A percentile compares a stretch with the other conserved stretches of the same genome.
Conservation (phyloP, 768 basidiomycete species). For the Mycena vitilis region DNA sequence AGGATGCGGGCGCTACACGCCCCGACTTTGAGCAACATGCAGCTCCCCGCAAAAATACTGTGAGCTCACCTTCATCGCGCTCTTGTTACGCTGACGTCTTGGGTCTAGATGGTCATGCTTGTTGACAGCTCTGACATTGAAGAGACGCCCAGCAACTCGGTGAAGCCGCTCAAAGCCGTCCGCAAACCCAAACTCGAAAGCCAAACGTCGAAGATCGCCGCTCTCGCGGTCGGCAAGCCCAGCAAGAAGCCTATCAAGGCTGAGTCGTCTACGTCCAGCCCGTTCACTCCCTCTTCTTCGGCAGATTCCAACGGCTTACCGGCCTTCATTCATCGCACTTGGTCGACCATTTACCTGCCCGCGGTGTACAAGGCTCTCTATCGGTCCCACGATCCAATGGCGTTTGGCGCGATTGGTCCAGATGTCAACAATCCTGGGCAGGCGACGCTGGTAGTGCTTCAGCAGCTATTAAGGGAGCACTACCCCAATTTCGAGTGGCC, state of each 20-base stretch:
- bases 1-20: not conserved
- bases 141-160: no score
- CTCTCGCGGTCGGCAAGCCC: not conserved
- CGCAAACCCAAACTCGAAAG: no score
- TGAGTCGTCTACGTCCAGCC: slow-evolving; percentile 3
- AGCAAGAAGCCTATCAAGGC: not conserved
- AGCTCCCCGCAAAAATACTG: not conserved
- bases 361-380: not conserved
- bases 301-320: slow-evolving; percentile 2
- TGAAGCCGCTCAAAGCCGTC: no score
- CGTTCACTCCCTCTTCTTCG: slow-evolving; percentile 10
- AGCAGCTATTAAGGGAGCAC: not conserved
- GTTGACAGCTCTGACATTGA: no score
- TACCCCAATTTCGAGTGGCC: not conserved
- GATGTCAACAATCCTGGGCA: not conserved
- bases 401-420: not conserved
- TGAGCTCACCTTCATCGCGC: not conserved
- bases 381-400: not conserved
- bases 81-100: no score
- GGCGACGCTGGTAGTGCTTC: not conserved
- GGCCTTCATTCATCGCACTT: not conserved
- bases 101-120: no score
- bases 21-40: not conserved
- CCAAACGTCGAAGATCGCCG: not conserved
- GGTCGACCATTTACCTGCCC: not conserved